These are phyloP conservation scores for Gillenia trifoliata DNA, from an alignment of 306 rosid genomes.

Conservation along the genomic window DNA sequence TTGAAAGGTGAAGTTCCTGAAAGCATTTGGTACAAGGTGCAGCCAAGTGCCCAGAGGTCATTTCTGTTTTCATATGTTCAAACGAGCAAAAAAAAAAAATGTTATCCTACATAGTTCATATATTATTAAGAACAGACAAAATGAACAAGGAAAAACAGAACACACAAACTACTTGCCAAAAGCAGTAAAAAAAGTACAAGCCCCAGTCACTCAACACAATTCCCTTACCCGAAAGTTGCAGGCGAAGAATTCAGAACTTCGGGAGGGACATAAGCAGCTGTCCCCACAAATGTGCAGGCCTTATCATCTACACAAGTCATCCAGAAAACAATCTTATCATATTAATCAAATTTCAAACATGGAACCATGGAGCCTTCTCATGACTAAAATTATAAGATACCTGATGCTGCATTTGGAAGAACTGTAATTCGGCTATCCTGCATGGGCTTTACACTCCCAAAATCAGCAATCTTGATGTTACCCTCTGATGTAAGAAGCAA, in stretches of 20 bases:
- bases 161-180: not conserved
- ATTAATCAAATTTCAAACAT: constrained; percentile 3
- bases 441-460: constrained; percentile 99
- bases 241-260: constrained; percentile 99
- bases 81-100: constrained; percentile 11
- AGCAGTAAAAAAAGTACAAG: not conserved
- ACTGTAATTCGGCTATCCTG: constrained; percentile 87
- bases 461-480: constrained; percentile 94
- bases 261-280: constrained; percentile 99
- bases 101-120: constrained; percentile 19
- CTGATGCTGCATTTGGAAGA: constrained; percentile 99
- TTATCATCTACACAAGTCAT: constrained; percentile 62
- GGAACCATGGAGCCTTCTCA: constrained; percentile 5
- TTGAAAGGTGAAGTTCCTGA: constrained; percentile 99
- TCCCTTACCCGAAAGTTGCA: constrained; percentile 87
- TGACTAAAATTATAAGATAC: constrained; percentile 33
- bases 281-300: constrained; percentile 99
- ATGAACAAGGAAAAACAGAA: not conserved
- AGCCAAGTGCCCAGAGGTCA: constrained; percentile 99
- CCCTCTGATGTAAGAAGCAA: constrained; percentile 85
- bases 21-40: constrained; percentile 99
- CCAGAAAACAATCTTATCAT: constrained; percentile 13
- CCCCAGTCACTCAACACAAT: not conserved
- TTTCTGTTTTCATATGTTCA: constrained; percentile 58
- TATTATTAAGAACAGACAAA: not conserved